Conservation (phyloP, 371 early-diverging fungal genomes). For the Encephalitozoon hellem region DNA sequence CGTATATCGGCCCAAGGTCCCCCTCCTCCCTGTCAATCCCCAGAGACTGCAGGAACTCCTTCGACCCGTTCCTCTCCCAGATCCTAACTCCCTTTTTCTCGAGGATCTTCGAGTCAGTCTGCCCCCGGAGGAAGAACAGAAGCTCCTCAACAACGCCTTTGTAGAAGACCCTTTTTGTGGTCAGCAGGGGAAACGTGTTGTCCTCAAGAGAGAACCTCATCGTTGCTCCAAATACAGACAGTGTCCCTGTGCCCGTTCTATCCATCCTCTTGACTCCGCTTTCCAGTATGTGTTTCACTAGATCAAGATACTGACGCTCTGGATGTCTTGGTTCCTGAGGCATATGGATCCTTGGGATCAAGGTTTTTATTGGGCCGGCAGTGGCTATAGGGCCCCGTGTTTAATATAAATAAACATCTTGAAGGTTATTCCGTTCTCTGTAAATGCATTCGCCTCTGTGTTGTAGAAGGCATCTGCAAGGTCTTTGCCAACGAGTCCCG, state of each 20-base stretch:
- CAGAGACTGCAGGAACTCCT: conserved; percentile 74
- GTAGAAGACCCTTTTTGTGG: conserved; percentile 85
- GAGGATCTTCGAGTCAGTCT: conserved; percentile 74
- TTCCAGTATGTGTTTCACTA: conserved; percentile 71
- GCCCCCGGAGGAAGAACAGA: conserved; percentile 86
- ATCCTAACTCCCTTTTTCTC: conserved; percentile 76
- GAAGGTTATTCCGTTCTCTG: not conserved
- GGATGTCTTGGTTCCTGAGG: not conserved
- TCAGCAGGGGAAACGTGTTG: conserved; percentile 76
- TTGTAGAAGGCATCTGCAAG: not conserved
- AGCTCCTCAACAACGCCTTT: conserved; percentile 86
- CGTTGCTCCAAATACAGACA: conserved; percentile 80
- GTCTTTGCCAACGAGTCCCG: not conserved
- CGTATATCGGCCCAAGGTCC: conserved; percentile 95
- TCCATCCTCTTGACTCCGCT: conserved; percentile 72
- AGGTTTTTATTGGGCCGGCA: not conserved
- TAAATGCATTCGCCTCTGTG: not conserved
- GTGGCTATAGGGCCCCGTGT: not conserved
- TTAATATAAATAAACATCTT: not conserved
- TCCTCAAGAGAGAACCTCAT: conserved; percentile 74
- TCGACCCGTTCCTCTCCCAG: conserved; percentile 90
- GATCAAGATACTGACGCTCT: conserved; percentile 78
- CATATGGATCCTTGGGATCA: not conserved
- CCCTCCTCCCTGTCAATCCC: conserved; percentile 74
- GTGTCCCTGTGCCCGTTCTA: conserved; percentile 89